Evolutionary conservation across 257 asterid genomes (phyloP).

Genomic region (Fraxinus excelsior): DNA sequence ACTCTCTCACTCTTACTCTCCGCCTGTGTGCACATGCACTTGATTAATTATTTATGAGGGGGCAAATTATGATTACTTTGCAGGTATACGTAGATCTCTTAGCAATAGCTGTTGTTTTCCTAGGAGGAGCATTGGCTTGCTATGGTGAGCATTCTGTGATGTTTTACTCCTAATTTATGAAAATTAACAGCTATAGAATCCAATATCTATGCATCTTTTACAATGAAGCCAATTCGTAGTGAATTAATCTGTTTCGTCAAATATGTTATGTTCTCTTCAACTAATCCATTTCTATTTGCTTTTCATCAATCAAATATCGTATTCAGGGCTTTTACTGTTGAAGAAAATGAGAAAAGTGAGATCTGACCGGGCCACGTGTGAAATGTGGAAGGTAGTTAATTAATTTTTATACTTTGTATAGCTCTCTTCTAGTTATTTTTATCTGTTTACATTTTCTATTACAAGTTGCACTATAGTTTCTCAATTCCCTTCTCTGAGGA

Average conservation of each 20-base stretch:
- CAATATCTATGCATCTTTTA: too few relatives aligned
- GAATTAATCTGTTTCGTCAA: neutral
- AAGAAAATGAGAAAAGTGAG: conserved; percentile 92
- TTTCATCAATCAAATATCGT: conserved; percentile 21
- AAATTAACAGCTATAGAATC: neutral
- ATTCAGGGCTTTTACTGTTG: conserved; percentile 74
- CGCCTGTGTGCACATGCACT: neutral
- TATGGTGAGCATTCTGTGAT: conserved; percentile 36
- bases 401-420: neutral
- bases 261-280: conserved; percentile 4
- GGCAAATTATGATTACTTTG: conserved; percentile 21
- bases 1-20: neutral
- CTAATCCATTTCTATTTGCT: conserved; percentile 13
- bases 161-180: neutral
- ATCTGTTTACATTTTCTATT: neutral
- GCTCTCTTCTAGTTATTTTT: neutral
- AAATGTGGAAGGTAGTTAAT: conserved; percentile 73
- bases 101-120: conserved; percentile 35
- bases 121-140: conserved; percentile 55
- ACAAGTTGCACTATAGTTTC: neutral
- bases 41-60: conserved; percentile 14
- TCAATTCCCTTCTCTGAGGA: neutral
- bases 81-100: conserved; percentile 55
- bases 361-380: conserved; percentile 80
- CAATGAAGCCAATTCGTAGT: neutral